A percentile compares a stretch with the other conserved stretches of the same genome.
phyloP scores from a whole-genome alignment of 1,284 basidiomycete genomes.

The Abortiporus biennis region DNA sequence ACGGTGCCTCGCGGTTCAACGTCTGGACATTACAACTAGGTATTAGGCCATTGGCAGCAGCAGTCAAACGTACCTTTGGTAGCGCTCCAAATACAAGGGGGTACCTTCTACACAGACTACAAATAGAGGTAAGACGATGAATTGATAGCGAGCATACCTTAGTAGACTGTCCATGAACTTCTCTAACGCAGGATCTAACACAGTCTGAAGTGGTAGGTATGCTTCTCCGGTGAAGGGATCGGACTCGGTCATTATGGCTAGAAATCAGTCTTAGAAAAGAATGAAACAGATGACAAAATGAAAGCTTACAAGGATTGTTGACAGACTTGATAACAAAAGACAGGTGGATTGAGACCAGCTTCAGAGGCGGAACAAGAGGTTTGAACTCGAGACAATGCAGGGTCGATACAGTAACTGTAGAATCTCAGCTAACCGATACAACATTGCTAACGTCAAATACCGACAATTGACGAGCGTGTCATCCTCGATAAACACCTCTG shows the following conservation, averaged over 20 bases:
- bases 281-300: no score
- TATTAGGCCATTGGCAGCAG: no score
- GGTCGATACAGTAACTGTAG: slow-evolving; percentile 2
- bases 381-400: slow-evolving; percentile 1
- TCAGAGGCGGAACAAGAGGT: slow-evolving; percentile 38
- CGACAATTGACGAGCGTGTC: slow-evolving; percentile 39
- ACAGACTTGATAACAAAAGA: background rate
- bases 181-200: no score
- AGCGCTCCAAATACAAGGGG: slow-evolving; percentile 68
- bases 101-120: slow-evolving; percentile 46
- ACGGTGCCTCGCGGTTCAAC: slow-evolving; percentile 44
- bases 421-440: slow-evolving; percentile 7
- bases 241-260: no score
- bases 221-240: no score
- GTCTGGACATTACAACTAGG: slow-evolving; percentile 41
- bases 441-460: slow-evolving; percentile 10
- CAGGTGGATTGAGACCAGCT: slow-evolving; percentile 39
- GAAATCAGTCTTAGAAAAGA: no score
- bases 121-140: slow-evolving; percentile 19
- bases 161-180: no score
- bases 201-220: no score
- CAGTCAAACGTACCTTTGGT: slow-evolving; percentile 40
- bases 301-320: no score
- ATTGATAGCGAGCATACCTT: slow-evolving; percentile 8
- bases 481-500: slow-evolving; percentile 39